phyloP scores from a whole-genome alignment of 495 filamentous ascomycete species.

The Neurospora sp. region DNA sequence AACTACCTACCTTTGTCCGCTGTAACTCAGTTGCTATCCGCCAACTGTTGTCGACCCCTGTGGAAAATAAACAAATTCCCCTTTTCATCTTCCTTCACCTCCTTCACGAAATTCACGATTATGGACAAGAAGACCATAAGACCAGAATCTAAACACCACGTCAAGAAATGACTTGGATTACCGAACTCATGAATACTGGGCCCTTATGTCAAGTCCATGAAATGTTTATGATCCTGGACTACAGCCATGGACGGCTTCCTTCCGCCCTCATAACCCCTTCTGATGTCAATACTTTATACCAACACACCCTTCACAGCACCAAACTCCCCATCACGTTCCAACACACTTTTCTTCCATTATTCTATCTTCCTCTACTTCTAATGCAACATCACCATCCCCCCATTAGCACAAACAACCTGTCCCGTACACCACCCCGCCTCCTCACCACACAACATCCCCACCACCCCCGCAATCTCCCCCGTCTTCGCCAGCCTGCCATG shows the following conservation, averaged over 20 bases:
- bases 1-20: neutral
- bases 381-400: conserved; percentile 58
- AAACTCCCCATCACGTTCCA: conserved; percentile 77
- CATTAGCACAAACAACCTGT: conserved; percentile 79
- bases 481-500: conserved; percentile 67
- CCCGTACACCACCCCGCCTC: conserved; percentile 78
- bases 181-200: neutral
- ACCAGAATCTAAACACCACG: neutral
- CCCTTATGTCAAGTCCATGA: neutral
- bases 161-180: neutral
- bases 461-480: conserved; percentile 71
- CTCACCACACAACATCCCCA: conserved; percentile 69
- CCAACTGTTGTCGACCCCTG: neutral
- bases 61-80: neutral
- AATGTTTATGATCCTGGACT: neutral
- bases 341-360: too few relatives aligned
- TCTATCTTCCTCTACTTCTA: conserved; percentile 9
- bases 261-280: neutral
- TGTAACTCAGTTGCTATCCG: neutral
- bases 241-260: neutral
- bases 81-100: neutral
- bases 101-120: neutral
- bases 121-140: neutral
- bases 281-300: neutral
- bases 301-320: conserved; percentile 60